These are phyloP conservation scores for Talaromyces amestolkiae DNA, from an alignment of 2,329 filamentous ascomycete species.

Conservation along the genomic window DNA sequence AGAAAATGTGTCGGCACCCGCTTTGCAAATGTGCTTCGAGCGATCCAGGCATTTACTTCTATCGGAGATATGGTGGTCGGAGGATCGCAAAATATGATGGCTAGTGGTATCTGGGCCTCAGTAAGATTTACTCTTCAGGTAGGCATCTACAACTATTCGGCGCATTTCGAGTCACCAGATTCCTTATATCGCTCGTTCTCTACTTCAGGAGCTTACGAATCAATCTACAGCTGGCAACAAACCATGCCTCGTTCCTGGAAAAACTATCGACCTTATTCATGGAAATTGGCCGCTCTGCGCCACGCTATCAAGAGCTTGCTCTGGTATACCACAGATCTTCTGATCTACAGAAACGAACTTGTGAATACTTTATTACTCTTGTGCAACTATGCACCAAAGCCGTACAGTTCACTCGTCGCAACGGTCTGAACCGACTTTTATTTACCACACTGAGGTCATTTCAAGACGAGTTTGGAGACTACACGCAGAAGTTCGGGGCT, in stretches of 20 bases:
- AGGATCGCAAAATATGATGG: conserved; percentile 11
- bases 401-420: not conserved
- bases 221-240: not conserved
- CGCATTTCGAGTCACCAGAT: not conserved
- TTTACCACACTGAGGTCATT: not conserved
- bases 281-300: not conserved
- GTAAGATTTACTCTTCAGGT: conserved; percentile 11
- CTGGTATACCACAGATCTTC: conserved; percentile 3
- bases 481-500: not conserved
- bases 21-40: conserved; percentile 5
- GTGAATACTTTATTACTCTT: not conserved
- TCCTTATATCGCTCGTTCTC: not conserved
- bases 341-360: not conserved
- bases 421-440: not conserved
- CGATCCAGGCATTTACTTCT: conserved; percentile 7
- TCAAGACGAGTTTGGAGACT: not conserved
- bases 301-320: conserved; percentile 8
- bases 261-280: not conserved
- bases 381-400: not conserved
- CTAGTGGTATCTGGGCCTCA: conserved; percentile 9
- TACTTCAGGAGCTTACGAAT: not conserved
- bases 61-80: conserved; percentile 5
- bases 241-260: not conserved
- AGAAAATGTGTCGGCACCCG: conserved; percentile 4
- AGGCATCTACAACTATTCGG: not conserved